Evolutionary conservation across 306 rosid species (phyloP).

Genomic region (Vigna angularis): DNA sequence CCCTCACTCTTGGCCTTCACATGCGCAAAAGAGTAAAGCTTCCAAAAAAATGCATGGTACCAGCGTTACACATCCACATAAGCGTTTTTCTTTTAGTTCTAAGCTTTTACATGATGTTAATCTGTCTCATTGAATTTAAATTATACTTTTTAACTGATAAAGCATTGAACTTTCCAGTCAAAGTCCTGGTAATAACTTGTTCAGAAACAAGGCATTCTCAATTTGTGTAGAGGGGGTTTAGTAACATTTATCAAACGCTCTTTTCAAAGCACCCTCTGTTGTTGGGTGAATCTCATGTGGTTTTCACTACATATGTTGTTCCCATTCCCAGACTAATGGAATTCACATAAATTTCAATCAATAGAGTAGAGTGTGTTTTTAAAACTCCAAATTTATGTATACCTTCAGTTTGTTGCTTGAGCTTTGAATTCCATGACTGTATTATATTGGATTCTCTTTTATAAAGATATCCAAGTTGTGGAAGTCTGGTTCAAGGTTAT

Average conservation of each 20-base stretch:
- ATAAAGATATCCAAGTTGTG: conserved; percentile 3
- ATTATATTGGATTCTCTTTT: conserved; percentile 11
- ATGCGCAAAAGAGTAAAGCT: conserved; percentile 66
- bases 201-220: neutral
- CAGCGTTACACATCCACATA: conserved; percentile 17
- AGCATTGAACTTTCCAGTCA: conserved; percentile 15
- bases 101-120: conserved; percentile 35
- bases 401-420: conserved; percentile 15
- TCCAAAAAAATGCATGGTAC: conserved; percentile 77
- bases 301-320: neutral
- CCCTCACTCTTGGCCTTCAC: conserved; percentile 83
- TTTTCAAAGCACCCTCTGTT: neutral
- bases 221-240: neutral
- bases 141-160: conserved; percentile 34
- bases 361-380: neutral
- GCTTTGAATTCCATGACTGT: conserved; percentile 21
- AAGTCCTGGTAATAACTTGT: conserved; percentile 1
- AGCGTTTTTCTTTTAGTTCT: conserved; percentile 30
- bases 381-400: neutral
- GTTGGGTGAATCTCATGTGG: neutral
- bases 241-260: neutral
- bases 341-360: neutral
- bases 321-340: neutral
- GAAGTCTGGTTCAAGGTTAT: conserved; percentile 21
- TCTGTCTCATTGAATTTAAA: conserved; percentile 30